phyloP scores from a whole-genome alignment of 345 rosid genomes.

The Mercurialis annua region DNA sequence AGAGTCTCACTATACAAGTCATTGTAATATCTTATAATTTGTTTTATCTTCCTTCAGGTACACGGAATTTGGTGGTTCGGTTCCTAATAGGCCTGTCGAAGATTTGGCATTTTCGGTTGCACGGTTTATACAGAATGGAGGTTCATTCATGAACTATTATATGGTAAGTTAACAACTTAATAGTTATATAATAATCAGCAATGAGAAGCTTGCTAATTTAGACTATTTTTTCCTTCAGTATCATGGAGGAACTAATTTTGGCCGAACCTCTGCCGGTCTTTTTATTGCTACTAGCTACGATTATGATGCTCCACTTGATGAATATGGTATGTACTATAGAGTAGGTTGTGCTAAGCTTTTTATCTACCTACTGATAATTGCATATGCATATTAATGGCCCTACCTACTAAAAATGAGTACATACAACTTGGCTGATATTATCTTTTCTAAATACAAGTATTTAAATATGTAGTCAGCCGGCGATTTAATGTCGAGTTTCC shows the following conservation, averaged over 20 bases:
- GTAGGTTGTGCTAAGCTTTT: conserved; percentile 5
- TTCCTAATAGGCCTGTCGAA: conserved; percentile 45
- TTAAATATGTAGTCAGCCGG: background rate
- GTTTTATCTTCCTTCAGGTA: conserved; percentile 21
- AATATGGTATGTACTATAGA: conserved; percentile 31
- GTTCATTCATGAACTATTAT: conserved; percentile 44
- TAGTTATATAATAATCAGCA: background rate
- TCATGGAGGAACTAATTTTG: conserved; percentile 54
- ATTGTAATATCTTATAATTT: background rate
- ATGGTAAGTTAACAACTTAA: conserved; percentile 24
- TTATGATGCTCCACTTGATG: conserved; percentile 52
- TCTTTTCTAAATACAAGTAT: background rate
- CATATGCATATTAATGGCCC: conserved; percentile 3
- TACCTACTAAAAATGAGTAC: background rate
- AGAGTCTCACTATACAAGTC: background rate
- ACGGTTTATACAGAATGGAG: conserved; percentile 44
- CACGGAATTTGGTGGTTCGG: conserved; percentile 44
- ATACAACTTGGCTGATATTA: conserved; percentile 1
- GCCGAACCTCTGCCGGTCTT: conserved; percentile 45
- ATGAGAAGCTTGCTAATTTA: background rate
- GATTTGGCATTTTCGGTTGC: conserved; percentile 48
- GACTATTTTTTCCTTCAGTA: conserved; percentile 28
- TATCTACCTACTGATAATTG: background rate
- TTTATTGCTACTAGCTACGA: conserved; percentile 52
- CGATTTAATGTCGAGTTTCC: background rate